These are phyloP conservation scores for Lactarius akahatsu DNA, from an alignment of 768 basidiomycete species.

Conservation along the genomic window DNA sequence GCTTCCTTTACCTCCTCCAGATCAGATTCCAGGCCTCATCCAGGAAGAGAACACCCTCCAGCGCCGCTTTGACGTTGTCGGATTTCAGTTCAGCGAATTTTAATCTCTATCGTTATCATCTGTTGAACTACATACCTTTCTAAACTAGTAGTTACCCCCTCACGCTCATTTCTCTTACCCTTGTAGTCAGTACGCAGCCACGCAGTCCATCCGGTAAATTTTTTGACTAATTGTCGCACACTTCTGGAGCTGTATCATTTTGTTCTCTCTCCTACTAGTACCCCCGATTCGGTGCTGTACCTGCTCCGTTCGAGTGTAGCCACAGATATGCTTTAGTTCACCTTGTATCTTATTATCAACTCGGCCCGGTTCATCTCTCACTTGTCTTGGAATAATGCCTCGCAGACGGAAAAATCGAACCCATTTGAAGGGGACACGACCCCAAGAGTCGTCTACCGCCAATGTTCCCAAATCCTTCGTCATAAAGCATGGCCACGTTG, in stretches of 20 bases:
- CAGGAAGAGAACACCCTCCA: conserved; percentile 44
- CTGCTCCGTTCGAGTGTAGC: conserved; percentile 22
- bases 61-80: conserved; percentile 63
- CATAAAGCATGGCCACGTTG: conserved; percentile 94
- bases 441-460: conserved; percentile 36
- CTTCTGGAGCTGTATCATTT: conserved; percentile 26
- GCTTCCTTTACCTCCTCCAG: conserved; percentile 69
- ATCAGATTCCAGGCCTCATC: conserved; percentile 78
- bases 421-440: conserved; percentile 60
- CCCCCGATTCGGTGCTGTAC: conserved; percentile 22
- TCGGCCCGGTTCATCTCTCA: conserved; percentile 6
- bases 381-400: conserved; percentile 56
- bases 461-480: conserved; percentile 87
- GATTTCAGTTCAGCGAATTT: conserved; percentile 76
- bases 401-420: conserved; percentile 78
- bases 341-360: conserved; percentile 17
- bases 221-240: conserved; percentile 18
- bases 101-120: conserved; percentile 37
- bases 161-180: not conserved
- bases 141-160: not conserved
- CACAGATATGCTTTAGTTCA: not conserved
- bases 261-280: conserved; percentile 12
- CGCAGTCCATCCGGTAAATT: conserved; percentile 12
- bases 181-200: conserved; percentile 2
- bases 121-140: conserved; percentile 7